Base-by-base conservation (phyloP, 768 basidiomycete genomes). In the Fomitopsis pulvina region DNA sequence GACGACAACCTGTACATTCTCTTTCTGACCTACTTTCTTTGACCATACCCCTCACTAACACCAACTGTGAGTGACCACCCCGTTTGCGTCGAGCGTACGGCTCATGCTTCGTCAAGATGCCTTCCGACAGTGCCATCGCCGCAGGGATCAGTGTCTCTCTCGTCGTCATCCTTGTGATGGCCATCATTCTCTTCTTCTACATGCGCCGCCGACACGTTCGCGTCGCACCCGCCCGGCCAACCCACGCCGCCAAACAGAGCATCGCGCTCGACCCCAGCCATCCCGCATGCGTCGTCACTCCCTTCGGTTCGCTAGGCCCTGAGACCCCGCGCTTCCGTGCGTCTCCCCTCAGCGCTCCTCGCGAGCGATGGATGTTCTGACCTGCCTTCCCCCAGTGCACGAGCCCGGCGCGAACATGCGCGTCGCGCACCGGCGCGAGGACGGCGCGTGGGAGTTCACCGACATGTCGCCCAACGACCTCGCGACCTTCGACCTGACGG, bases 361-460 rank as follows among this genome's bases (percentile, higher is more conserved):
- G n/a, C 14, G 34, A 37, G 34, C 14, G 34, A 14, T 37, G 14
- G 18, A 4, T 14, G 5, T 18, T 32, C 14, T 37, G 18, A 11
- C 37, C 14, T 32, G 4, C 24, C 25, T 22, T 9, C 14, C 26
- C 9, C 8, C 48, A 81, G 80, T 69, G 29, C 77, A 77, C 55
- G 71, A 61, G 18, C 78, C 79, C 0, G 79, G 79, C 11, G 60
- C 67, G 50, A 74, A 76, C 60, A 81, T 82, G 80, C 79, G 79
- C 20, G 74, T 80, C 32, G 79, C 79, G 1, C 62, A 67, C 38
- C 72, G 78, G 41, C 68, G 74, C 38, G 64, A 72, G 8, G 77
- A 80, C 52, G 79, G 80, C 20, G 74, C 71, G 46, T 82, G 79
- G 80, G 68, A 74, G 40, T 80, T 81, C 54, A 63, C 70, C 12